Evolutionary conservation across 805 yeast species (phyloP).

Genomic region (Barnettozyma botsteinii): DNA sequence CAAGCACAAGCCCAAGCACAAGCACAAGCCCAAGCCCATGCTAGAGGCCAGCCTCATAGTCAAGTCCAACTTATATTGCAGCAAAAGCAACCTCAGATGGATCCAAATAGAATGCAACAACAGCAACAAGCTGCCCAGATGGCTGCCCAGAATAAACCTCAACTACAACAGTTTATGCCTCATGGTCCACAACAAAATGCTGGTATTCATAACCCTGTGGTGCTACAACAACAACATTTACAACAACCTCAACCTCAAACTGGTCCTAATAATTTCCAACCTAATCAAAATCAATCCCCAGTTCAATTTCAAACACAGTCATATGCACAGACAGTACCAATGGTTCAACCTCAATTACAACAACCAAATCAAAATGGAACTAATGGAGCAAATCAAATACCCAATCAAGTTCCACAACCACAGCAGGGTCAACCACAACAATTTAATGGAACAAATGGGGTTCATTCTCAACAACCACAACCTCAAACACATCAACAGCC

Average conservation of each 20-base stretch:
- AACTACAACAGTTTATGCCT: conserved; percentile 11
- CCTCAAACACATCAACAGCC: conserved; percentile 8
- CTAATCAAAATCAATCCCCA: conserved; percentile 5
- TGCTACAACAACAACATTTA: conserved; percentile 5
- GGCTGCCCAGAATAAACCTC: conserved; percentile 15
- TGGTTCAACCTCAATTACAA: conserved; percentile 4
- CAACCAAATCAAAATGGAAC: conserved; percentile 2
- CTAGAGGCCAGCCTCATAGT: not conserved
- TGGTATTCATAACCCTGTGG: conserved; percentile 6
- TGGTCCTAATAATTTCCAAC: conserved; percentile 8
- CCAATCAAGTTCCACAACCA: conserved; percentile 1
- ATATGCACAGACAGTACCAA: not conserved
- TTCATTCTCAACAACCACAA: conserved; percentile 7
- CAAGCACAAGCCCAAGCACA: conserved; percentile 11
- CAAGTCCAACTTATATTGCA: conserved; percentile 1
- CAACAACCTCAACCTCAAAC: conserved; percentile 9
- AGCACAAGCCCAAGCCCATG: conserved; percentile 1
- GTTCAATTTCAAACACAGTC: conserved; percentile 2
- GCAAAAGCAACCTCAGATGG: not conserved
- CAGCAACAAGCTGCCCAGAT: conserved; percentile 2
- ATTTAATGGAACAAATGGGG: not conserved
- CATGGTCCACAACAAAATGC: conserved; percentile 16
- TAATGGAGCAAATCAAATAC: conserved; percentile 2
- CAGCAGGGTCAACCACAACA: conserved; percentile 2
- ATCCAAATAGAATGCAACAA: conserved; percentile 1